Evolutionary conservation across 2,329 filamentous ascomycete species (phyloP).

Genomic region (Hymenoscyphus scutula): DNA sequence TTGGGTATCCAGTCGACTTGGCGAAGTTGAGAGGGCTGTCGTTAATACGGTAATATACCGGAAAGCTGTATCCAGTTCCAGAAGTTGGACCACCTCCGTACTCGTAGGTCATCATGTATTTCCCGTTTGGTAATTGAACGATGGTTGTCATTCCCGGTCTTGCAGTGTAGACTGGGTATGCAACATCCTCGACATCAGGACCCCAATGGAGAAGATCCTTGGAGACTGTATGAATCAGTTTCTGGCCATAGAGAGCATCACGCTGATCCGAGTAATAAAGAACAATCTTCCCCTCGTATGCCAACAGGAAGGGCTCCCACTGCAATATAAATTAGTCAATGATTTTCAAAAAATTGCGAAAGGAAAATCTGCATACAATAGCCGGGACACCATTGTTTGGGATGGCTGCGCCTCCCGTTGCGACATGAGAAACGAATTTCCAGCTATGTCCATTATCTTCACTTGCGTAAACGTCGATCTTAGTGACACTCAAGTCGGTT

Average conservation of each 20-base stretch:
- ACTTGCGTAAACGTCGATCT: conserved; percentile 69
- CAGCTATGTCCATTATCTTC: conserved; percentile 58
- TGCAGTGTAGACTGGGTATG: conserved; percentile 58
- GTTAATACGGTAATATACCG: conserved; percentile 36
- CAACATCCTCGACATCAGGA: conserved; percentile 58
- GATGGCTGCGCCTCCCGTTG: conserved; percentile 56
- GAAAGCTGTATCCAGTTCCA: conserved; percentile 29
- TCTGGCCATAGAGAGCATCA: conserved; percentile 63
- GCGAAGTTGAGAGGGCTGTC: conserved; percentile 33
- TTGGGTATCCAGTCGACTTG: conserved; percentile 22
- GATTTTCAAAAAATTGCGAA: no score
- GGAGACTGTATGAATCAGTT: conserved; percentile 58
- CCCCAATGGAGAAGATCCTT: conserved; percentile 60
- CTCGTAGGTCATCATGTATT: conserved; percentile 65
- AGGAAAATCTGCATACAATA: conserved; percentile 38
- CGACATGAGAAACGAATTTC: conserved; percentile 66
- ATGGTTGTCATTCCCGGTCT: conserved; percentile 69
- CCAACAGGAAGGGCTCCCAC: conserved; percentile 69
- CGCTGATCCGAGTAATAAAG: conserved; percentile 72
- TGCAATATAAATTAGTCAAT: no score
- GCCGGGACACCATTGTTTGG: conserved; percentile 62
- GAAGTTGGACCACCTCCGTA: conserved; percentile 28
- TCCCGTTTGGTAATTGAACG: conserved; percentile 49
- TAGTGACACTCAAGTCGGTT: conserved; percentile 57
- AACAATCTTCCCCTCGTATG: conserved; percentile 57